Conservation (phyloP, 192 early-diverging fungal genomes). For the Entomortierella parvispora region DNA sequence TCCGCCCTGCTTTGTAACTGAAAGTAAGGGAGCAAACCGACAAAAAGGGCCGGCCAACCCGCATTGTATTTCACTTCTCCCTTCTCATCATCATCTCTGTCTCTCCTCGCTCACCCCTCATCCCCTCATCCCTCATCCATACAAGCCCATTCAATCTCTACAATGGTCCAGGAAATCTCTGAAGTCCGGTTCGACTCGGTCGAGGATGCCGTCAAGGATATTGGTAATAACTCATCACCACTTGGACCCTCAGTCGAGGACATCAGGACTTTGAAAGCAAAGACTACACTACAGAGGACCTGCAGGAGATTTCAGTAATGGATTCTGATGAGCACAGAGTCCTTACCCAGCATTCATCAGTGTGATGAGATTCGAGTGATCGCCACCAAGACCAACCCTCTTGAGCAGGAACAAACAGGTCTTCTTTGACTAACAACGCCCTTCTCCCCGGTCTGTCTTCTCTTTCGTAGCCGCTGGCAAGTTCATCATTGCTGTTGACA, state of each 20-base stretch:
- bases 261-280: too few species aligned
- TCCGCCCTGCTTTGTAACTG: too few species aligned
- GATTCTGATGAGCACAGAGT: too few species aligned
- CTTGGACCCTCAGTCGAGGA: not conserved
- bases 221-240: conserved; percentile 23
- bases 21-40: not conserved
- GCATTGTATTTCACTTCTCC: not conserved
- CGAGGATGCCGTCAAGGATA: conserved; percentile 48
- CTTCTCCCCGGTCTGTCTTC: not conserved
- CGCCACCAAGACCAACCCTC: too few species aligned
- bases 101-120: not conserved
- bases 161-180: conserved; percentile 41
- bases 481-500: conserved; percentile 93
- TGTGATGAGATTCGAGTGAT: too few species aligned
- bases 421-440: not conserved
- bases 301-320: too few species aligned
- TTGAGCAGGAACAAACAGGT: too few species aligned
- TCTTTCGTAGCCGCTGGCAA: conserved; percentile 73
- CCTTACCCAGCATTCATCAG: too few species aligned
- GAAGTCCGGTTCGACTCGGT: conserved; percentile 34
- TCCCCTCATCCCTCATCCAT: not conserved
- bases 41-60: not conserved
- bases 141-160: not conserved
- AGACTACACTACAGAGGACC: too few species aligned
- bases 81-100: not conserved